A percentile compares a stretch with the other conserved stretches of the same genome.
These are phyloP conservation scores for Striga hermonthica DNA, from an alignment of 305 asterid species.

Conservation along the genomic window DNA sequence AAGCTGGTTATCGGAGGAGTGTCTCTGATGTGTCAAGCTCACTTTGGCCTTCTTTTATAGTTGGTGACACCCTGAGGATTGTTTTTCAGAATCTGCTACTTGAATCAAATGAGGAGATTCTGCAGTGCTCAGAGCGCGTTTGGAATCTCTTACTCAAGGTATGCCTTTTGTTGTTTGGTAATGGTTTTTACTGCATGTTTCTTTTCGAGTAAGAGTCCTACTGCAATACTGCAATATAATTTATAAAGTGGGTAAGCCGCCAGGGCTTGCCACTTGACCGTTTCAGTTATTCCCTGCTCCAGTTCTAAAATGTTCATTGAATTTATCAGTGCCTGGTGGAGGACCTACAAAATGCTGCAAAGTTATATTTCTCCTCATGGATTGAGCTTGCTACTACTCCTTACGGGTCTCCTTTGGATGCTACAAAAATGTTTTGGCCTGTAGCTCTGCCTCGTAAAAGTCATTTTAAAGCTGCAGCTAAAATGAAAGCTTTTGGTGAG, in stretches of 20 bases:
- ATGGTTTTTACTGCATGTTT: neutral
- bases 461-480: slow-evolving; percentile 94
- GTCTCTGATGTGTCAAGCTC: slow-evolving; percentile 58
- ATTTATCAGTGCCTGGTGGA: slow-evolving; percentile 69
- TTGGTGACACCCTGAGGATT: slow-evolving; percentile 94
- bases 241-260: neutral
- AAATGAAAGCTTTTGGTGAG: slow-evolving; percentile 82
- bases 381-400: slow-evolving; percentile 92
- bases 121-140: slow-evolving; percentile 86
- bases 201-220: too few relatives aligned
- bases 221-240: neutral
- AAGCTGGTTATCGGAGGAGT: slow-evolving; percentile 81
- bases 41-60: slow-evolving; percentile 93
- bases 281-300: slow-evolving; percentile 19
- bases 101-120: slow-evolving; percentile 87
- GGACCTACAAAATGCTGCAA: slow-evolving; percentile 77
- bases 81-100: slow-evolving; percentile 96
- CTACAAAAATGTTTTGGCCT: slow-evolving; percentile 96
- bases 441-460: slow-evolving; percentile 94
- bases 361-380: slow-evolving; percentile 79
- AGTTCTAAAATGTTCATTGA: slow-evolving; percentile 29
- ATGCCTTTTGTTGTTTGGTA: slow-evolving; percentile 31
- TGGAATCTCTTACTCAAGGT: slow-evolving; percentile 91
- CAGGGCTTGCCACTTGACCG: neutral
- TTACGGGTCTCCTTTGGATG: slow-evolving; percentile 80